These are phyloP conservation scores for Sphagnum tenellum DNA, from an alignment of 225 moss, liverwort and hornwort genomes.

Conservation along the genomic window DNA sequence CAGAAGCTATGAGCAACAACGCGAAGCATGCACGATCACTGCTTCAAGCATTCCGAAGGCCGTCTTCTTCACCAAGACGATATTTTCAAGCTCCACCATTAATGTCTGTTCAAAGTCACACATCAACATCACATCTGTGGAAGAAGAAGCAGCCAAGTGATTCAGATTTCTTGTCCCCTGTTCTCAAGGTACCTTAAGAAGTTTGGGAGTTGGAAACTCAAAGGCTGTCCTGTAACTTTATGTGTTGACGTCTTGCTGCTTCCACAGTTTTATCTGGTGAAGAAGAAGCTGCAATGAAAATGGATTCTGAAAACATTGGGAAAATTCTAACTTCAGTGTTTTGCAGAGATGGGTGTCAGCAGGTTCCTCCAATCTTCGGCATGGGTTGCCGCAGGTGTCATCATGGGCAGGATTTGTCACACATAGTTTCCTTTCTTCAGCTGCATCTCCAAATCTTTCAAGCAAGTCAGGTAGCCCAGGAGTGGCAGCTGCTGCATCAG, in stretches of 20 bases:
- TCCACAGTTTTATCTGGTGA: too few species aligned
- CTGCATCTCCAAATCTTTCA: conserved; percentile 23
- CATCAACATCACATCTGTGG: too few species aligned
- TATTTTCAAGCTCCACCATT: conserved; percentile 37
- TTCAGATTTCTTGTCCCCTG: too few species aligned
- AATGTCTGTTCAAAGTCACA: conserved; percentile 6
- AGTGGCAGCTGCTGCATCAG: not conserved
- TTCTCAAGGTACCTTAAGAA: too few species aligned
- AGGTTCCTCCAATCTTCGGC: conserved; percentile 17
- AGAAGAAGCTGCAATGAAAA: not conserved
- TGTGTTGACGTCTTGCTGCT: too few species aligned
- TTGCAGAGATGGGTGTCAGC: conserved; percentile 33
- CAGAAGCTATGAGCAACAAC: conserved; percentile 25
- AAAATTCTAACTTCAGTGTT: not conserved
- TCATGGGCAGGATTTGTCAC: conserved; percentile 23
- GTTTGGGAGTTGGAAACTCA: too few species aligned
- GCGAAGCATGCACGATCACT: conserved; percentile 36
- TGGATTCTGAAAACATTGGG: too few species aligned
- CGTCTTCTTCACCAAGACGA: conserved; percentile 27
- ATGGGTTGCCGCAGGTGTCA: conserved; percentile 30
- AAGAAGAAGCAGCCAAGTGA: too few species aligned
- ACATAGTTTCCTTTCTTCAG: conserved; percentile 18
- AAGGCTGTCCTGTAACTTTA: too few species aligned
- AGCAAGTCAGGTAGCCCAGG: conserved; percentile 20
- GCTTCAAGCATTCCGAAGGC: conserved; percentile 37